Conservation (phyloP, 345 rosid species). For the Populus pruinosa region DNA sequence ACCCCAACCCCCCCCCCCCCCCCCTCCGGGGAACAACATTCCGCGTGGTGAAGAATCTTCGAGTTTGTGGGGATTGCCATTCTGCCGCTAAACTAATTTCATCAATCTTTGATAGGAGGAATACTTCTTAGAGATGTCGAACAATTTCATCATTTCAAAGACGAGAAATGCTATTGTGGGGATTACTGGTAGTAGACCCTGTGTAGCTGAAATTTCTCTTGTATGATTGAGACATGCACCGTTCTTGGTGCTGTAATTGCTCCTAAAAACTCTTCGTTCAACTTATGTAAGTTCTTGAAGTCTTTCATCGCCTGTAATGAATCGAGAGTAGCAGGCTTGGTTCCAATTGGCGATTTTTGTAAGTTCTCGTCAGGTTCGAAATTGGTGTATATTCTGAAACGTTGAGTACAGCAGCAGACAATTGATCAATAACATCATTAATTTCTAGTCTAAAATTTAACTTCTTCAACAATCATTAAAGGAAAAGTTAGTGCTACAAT, state of each 20-base stretch:
- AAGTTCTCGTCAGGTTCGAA: neutral
- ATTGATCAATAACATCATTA: neutral
- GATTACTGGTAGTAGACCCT: slow-evolving; percentile 18
- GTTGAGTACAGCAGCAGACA: neutral
- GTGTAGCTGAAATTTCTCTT: neutral
- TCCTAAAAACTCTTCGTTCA: neutral
- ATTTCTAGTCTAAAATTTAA: neutral
- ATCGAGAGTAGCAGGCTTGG: neutral
- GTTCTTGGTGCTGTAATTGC: neutral
- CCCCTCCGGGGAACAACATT: slow-evolving; percentile 20
- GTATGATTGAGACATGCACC: neutral
- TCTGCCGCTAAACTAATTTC: slow-evolving; percentile 30
- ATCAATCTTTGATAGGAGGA: slow-evolving; percentile 10
- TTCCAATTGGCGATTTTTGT: neutral
- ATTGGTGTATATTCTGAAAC: neutral
- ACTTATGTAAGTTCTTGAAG: neutral
- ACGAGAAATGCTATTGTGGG: slow-evolving; percentile 28
- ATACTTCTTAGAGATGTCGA: slow-evolving; percentile 29
- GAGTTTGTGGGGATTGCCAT: slow-evolving; percentile 29
- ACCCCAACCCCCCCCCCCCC: neutral
- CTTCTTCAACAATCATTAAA: neutral
- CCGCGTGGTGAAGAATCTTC: slow-evolving; percentile 32
- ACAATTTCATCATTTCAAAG: slow-evolving; percentile 25
- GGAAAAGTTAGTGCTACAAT: neutral
- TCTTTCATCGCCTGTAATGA: neutral